Conservation (phyloP, 768 basidiomycete genomes). For the Solioccasus polychromus region DNA sequence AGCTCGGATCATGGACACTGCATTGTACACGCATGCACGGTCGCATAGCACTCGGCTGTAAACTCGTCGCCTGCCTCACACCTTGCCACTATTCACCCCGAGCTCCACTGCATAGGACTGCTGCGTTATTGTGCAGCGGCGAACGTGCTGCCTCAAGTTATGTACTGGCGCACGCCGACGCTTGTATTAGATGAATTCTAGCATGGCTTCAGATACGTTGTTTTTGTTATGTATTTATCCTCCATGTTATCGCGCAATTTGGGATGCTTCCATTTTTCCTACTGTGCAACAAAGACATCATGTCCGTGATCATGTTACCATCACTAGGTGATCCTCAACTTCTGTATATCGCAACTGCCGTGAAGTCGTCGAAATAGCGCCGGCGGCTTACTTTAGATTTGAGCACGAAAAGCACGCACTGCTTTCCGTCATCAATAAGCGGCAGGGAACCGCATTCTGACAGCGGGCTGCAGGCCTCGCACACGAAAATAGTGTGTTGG, state of each 20-base stretch:
- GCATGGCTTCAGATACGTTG: too few relatives aligned
- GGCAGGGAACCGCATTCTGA: background rate
- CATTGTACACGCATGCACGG: background rate
- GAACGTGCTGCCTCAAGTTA: too few relatives aligned
- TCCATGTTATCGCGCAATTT: too few relatives aligned
- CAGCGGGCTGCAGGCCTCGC: too few relatives aligned
- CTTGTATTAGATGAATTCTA: too few relatives aligned
- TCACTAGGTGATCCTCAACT: too few relatives aligned
- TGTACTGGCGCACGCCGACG: background rate
- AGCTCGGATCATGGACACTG: constrained; percentile 2
- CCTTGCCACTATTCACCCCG: background rate
- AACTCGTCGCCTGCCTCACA: too few relatives aligned
- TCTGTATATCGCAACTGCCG: background rate
- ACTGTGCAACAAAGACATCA: too few relatives aligned
- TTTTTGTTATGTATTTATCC: too few relatives aligned
- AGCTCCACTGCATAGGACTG: background rate
- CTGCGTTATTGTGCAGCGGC: background rate
- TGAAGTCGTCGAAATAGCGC: background rate
- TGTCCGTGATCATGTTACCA: background rate
- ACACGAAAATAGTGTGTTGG: background rate
- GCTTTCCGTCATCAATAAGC: background rate
- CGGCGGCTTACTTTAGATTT: too few relatives aligned
- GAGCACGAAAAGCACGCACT: background rate
- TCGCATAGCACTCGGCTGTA: too few relatives aligned
- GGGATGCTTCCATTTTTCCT: too few relatives aligned